Evolutionary conservation across 2,329 filamentous ascomycete species (phyloP), one percentile per base, ranked within the genome.

Genomic region (Fusarium guadeloupense): DNA sequence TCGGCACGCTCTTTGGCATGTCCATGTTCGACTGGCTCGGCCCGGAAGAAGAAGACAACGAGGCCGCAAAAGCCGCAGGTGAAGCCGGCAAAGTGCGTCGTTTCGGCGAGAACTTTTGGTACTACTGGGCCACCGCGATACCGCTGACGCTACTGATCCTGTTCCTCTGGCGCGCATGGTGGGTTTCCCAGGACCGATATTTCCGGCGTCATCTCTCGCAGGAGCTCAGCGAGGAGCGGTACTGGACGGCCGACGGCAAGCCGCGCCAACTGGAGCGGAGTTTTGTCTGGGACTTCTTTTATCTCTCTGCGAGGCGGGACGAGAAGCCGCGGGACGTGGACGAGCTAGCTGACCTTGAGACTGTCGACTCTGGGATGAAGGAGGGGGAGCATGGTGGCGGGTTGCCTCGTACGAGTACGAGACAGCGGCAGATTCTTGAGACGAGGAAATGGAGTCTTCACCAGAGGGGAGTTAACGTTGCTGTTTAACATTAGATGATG

Each of bases 11-110:
- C 3, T 80, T 81, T 57, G 79, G 78, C 42, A 78, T 80, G 69
- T 77, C 77, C 40, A 79, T 81, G 75, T 81, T 81, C 58, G 76
- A 81, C 64, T 80, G 77, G 76, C 70, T 76, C n/a, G 74, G 74
- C 1, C 69, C 68, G 2, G 68, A 72, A n/a, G 65, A 74, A 23
- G 76, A 77, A 45, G 59, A 48, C n/a, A 53, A n/a, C 16, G 44
- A 30, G n/a, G 33, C 31, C 20, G 16, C 21, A 13, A 23, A 37
- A 10, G 20, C 43, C n/a, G 25, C 42, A 45, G 20, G 52, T 35
- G 38, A 53, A 19, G n/a, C 45, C 48, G 30, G 55, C 46, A 59
- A 67, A 28, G 30, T 59, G 41, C 17, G 67, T 55, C 14, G 71
- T 2, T 72, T 80, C 9, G 77, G 78, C 52, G 71, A 72, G 9